Conservation (phyloP, 139 green algal species). For the Picochlorum costavermella region DNA sequence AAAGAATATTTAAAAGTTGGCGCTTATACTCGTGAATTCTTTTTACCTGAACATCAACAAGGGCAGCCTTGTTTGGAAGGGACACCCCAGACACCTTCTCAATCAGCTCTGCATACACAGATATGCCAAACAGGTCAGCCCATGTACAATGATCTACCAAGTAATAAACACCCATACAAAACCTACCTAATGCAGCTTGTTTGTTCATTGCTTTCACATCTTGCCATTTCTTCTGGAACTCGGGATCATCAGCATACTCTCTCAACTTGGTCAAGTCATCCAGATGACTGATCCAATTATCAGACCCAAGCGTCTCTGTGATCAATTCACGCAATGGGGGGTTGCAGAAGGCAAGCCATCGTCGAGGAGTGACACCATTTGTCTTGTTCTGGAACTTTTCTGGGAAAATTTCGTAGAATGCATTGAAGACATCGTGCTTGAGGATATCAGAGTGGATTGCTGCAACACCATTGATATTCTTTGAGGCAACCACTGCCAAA, state of each 20-base stretch:
- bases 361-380: slow-evolving; percentile 82
- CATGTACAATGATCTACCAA: background rate
- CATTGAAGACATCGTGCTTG: slow-evolving; percentile 30
- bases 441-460: slow-evolving; percentile 78
- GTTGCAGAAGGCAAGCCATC: slow-evolving; percentile 96
- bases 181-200: slow-evolving; percentile 11
- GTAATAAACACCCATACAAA: background rate
- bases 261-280: slow-evolving; percentile 41
- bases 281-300: slow-evolving; percentile 86
- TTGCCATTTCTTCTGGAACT: slow-evolving; percentile 63
- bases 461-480: slow-evolving; percentile 92
- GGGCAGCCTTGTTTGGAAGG: slow-evolving; percentile 55
- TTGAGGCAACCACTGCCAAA: slow-evolving; percentile 77
- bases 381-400: slow-evolving; percentile 98
- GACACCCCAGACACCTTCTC: slow-evolving; percentile 58
- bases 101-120: slow-evolving; percentile 42
- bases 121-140: slow-evolving; percentile 6
- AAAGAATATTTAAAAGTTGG: slow-evolving; percentile 89
- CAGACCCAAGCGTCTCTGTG: slow-evolving; percentile 72
- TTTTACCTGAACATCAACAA: slow-evolving; percentile 96
- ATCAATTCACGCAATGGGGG: slow-evolving; percentile 77
- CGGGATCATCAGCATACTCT: slow-evolving; percentile 42
- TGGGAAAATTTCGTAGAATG: slow-evolving; percentile 56
- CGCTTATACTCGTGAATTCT: slow-evolving; percentile 99
- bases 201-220: slow-evolving; percentile 84